A percentile compares a stretch with the other conserved stretches of the same genome.
phyloP scores from a whole-genome alignment of 345 rosid genomes.

The Leavenworthia alabamica region DNA sequence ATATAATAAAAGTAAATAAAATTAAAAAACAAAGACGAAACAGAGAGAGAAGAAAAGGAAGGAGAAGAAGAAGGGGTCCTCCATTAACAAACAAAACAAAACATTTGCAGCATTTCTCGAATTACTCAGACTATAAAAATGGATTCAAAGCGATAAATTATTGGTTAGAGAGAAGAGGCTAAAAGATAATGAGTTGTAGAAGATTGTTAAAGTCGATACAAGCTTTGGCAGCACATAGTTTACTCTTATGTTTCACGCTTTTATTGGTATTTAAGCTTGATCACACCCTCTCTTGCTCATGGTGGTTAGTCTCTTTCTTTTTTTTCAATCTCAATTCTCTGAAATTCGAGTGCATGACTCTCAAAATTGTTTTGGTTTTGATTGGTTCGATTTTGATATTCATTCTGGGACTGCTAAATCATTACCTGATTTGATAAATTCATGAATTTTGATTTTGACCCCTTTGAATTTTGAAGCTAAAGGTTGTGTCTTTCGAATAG shows the following conservation, averaged over 20 bases:
- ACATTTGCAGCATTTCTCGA: conserved; percentile 16
- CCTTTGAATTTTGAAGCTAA: neutral
- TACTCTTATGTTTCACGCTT: conserved; percentile 64
- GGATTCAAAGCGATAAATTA: neutral
- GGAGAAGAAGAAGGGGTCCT: conserved; percentile 20
- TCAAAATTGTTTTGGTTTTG: neutral
- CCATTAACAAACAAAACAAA: neutral
- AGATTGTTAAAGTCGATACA: conserved; percentile 87
- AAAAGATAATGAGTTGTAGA: conserved; percentile 59
- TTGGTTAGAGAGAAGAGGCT: conserved; percentile 2
- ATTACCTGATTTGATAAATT: neutral
- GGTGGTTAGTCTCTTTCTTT: conserved; percentile 58
- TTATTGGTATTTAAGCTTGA: conserved; percentile 70
- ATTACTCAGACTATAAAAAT: conserved; percentile 8
- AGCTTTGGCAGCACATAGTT: conserved; percentile 75
- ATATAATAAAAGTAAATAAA: neutral
- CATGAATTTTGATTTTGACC: neutral
- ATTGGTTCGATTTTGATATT: conserved; percentile 13
- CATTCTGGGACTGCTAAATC: neutral
- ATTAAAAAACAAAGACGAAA: neutral
- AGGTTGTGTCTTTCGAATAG: conserved; percentile 5
- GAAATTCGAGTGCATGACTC: conserved; percentile 10
- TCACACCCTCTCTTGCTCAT: conserved; percentile 52
- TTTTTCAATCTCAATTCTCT: neutral
- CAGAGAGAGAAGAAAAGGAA: neutral